phyloP scores from a whole-genome alignment of 1,284 basidiomycete species.

The Pascua guehoae region DNA sequence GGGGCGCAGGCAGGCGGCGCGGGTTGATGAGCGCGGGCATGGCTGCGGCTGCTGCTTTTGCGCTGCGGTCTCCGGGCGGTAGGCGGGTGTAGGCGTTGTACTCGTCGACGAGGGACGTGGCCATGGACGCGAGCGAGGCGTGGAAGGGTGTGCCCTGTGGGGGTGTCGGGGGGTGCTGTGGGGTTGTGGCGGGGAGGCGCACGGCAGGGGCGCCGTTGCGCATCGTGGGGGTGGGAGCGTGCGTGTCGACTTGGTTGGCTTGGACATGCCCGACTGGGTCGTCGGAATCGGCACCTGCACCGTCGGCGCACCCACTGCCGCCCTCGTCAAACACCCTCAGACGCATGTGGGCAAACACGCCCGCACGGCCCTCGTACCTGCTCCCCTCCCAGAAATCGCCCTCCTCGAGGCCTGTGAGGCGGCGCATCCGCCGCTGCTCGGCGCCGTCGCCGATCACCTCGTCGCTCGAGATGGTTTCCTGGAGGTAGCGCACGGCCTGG shows the following conservation, averaged over 20 bases:
- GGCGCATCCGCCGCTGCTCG: conserved; percentile 40
- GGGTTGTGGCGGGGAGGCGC: too few species aligned
- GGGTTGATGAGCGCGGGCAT: conserved; percentile 38
- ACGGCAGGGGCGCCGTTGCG: too few species aligned
- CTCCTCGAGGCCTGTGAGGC: conserved; percentile 36
- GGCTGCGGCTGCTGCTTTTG: background rate
- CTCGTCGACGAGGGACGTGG: conserved; percentile 23
- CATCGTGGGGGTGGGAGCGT: too few species aligned
- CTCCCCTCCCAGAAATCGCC: conserved; percentile 45
- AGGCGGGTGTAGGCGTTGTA: conserved; percentile 12
- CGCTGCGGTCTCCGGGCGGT: background rate
- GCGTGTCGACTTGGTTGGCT: too few species aligned
- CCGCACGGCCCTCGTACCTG: conserved; percentile 35
- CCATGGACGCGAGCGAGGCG: conserved; percentile 21
- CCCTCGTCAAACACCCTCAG: conserved; percentile 32
- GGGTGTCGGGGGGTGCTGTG: too few species aligned
- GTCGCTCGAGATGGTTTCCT: conserved; percentile 35
- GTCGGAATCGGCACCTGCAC: too few species aligned
- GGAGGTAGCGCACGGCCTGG: conserved; percentile 59
- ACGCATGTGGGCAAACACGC: conserved; percentile 27
- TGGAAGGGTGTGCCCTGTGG: conserved; percentile 24
- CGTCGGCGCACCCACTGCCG: background rate
- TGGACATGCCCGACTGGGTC: too few species aligned
- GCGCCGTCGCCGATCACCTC: conserved; percentile 34
- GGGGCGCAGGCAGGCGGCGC: conserved; percentile 33